phyloP scores from a whole-genome alignment of 2,329 filamentous ascomycete species.

The Teratosphaeria epicoccoides region DNA sequence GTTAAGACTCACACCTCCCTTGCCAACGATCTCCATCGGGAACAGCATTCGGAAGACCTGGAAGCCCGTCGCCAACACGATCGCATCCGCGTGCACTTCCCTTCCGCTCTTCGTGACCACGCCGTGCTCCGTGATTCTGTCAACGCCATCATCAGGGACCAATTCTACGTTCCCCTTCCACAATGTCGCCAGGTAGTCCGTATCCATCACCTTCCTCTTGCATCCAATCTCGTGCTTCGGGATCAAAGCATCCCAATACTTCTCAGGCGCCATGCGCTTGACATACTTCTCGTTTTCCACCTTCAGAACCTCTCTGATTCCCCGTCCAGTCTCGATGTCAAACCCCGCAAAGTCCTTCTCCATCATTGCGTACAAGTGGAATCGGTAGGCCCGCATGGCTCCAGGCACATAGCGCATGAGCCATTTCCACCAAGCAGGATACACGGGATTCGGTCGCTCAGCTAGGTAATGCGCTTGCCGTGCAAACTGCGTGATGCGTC shows the following conservation, averaged over 20 bases:
- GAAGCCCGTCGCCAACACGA: slow-evolving; percentile 42
- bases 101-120: slow-evolving; percentile 31
- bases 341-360: slow-evolving; percentile 37
- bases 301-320: slow-evolving; percentile 28
- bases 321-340: slow-evolving; percentile 28
- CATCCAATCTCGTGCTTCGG: slow-evolving; percentile 38
- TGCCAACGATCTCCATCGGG: slow-evolving; percentile 38
- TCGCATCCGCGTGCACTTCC: slow-evolving; percentile 33
- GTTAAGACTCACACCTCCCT: slow-evolving; percentile 30
- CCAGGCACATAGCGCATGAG: slow-evolving; percentile 37
- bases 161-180: slow-evolving; percentile 36
- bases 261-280: slow-evolving; percentile 31
- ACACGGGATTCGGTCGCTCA: slow-evolving; percentile 35
- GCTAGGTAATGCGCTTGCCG: slow-evolving; percentile 42
- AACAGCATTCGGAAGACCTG: slow-evolving; percentile 38
- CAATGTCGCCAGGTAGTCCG: slow-evolving; percentile 36
- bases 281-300: slow-evolving; percentile 35
- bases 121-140: slow-evolving; percentile 29
- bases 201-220: slow-evolving; percentile 40
- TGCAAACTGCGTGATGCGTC: slow-evolving; percentile 38
- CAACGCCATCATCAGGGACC: slow-evolving; percentile 31
- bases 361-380: slow-evolving; percentile 33
- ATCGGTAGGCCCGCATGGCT: slow-evolving; percentile 36
- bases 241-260: slow-evolving; percentile 36
- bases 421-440: slow-evolving; percentile 32